Base-by-base conservation (phyloP, 257 asterid species). In the Solanum verrucosum region DNA sequence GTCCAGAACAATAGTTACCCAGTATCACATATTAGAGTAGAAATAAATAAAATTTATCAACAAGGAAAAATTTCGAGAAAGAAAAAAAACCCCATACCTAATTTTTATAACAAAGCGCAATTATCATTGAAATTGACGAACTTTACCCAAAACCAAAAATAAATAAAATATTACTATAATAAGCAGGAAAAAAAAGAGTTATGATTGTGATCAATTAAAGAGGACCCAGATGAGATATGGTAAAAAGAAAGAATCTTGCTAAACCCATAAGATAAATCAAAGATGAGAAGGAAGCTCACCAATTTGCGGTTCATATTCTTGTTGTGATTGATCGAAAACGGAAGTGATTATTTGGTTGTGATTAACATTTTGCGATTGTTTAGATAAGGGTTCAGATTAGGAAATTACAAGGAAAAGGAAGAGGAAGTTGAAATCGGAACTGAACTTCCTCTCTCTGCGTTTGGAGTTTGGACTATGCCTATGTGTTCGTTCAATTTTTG, bases 241-340 rank as follows among this genome's bases (percentile, higher is more conserved):
- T 12, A 52, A 86, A 68, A 86, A 35, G 37, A 52, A 25, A 37
- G n/a, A 33, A 60, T 20, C 18, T 33, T 33, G 86, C 78, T n/a
- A 7, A 84, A 42, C 16, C 35, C 56, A 56, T 59, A 68, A 82
- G 16, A 35, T 59, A 72, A 34, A 56, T 27, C 73, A 88, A 77
- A 31, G 86, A 87, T 77, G 29, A 83, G 90, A 89, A 63, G 71
- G 71, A 63, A 49, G 78, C 90, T 18, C 56, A 95, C 98, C 95
- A 94, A 93, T 90, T 94, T 95, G 89, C 96, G 95, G 94, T 93
- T 95, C 95, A 95, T 92, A 94, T 91, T 90, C 91, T 63, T n/a
- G 71, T 93, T 92, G 93, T 91, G 27, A 86, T 73, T 78, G 56
- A 86, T 84, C 84, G 3, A 38, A 38, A 75, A 15, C 34, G 52